These are phyloP conservation scores for Geotrichum histeridarum DNA, from an alignment of 1,139 yeast species.

Conservation along the genomic window DNA sequence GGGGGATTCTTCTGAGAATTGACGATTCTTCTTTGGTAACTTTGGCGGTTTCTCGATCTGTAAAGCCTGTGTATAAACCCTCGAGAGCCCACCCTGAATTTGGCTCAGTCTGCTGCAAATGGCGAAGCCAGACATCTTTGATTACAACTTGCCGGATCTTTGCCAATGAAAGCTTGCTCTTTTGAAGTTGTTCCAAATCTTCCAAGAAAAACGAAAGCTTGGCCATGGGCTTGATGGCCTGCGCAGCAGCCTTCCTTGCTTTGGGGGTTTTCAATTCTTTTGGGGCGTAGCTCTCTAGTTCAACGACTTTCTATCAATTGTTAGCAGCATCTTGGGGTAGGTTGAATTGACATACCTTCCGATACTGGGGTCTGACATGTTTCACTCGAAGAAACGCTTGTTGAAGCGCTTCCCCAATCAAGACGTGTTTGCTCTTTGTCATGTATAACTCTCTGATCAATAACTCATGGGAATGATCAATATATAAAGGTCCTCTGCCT, in stretches of 20 bases:
- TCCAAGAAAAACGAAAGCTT: neutral
- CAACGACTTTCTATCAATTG: neutral
- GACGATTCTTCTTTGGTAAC: neutral
- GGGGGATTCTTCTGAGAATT: neutral
- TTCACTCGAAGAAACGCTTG: neutral
- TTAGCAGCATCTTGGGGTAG: neutral
- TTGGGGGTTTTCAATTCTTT: too few relatives aligned
- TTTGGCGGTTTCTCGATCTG: too few relatives aligned
- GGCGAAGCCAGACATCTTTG: constrained; percentile 9
- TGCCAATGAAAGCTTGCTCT: neutral
- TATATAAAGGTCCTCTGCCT: too few relatives aligned
- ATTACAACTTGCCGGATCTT: neutral
- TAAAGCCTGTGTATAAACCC: neutral
- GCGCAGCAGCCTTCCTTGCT: neutral
- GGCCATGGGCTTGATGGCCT: neutral
- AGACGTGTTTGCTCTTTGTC: neutral
- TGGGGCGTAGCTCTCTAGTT: neutral
- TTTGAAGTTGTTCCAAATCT: neutral
- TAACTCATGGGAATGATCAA: constrained; percentile 43
- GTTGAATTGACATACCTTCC: neutral
- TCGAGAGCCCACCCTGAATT: constrained; percentile 2
- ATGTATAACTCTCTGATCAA: neutral
- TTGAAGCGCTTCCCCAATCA: constrained; percentile 1
- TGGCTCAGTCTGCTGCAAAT: neutral
- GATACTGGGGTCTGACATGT: neutral